Base-by-base conservation (phyloP, 1,139 yeast species). In the Yamadazyma mexicana region DNA sequence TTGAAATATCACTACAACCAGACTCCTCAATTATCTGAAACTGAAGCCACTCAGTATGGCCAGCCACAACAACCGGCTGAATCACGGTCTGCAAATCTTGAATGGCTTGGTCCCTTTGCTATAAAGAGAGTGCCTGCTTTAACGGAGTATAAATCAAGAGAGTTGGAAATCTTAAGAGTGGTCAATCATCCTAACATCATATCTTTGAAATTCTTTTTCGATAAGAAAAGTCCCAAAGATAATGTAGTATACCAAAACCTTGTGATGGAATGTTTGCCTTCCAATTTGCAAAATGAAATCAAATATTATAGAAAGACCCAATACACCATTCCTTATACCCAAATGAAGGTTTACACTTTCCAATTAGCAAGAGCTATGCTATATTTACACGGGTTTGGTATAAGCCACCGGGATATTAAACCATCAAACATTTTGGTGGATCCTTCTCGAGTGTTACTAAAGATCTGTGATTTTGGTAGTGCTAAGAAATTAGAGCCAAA, bases 391-490 rank as follows among this genome's bases (percentile, higher is more conserved):
- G 84, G 91, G 15, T 75, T 83, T 55, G 88, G 87, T 4, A 82
- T 85, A 40, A 81, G 89, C 42, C 95, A 85, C 61, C 74, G 95
- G 59, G 98, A 92, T 65, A 92, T 92, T 54, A 50, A 92, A 62
- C 98, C 98, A 3, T 98, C 94, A 58, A 92, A 92, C 64, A 73
- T 92, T 45, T 73, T 92, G 55, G 85, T 92, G 47, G 92, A 92
- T 61, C 96, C 97, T 18, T 75, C 79, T 35, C 75, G 83, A 8
- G 95, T 95, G 11, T 79, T 85, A 42, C 75, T 94, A 50, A 92
- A 92, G 64, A 77, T 92, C 37, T 92, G 98, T 65, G 98, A 92
- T 66, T 92, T 92, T 62, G 98, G 98, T n/a, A 82, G 94, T n/a
- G 98, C 98, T 23, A 92, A 92, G 62, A 84, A 87, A 42, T 75